Percentiles rank a stretch among this genome's conserved stretches.
Evolutionary conservation across 2,329 filamentous ascomycete genomes (phyloP).

Genomic region (Rhynchosporium secalis): DNA sequence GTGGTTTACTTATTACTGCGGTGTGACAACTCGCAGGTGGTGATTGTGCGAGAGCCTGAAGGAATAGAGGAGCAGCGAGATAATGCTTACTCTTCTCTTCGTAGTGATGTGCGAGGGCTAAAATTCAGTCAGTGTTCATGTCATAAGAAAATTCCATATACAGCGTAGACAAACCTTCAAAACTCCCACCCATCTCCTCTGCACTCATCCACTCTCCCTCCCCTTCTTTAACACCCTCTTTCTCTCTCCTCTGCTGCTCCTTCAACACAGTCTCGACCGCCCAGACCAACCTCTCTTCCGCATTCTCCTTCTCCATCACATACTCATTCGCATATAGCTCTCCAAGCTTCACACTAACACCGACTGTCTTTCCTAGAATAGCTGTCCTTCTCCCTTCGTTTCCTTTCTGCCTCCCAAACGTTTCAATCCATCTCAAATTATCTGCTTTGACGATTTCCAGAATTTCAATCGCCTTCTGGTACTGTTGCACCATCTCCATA

Average conservation of each 20-base stretch:
- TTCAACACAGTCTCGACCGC: slow-evolving; percentile 77
- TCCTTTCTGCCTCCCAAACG: slow-evolving; percentile 51
- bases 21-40: slow-evolving; percentile 69
- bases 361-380: slow-evolving; percentile 71
- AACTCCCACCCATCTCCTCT: slow-evolving; percentile 69
- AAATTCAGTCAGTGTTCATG: slow-evolving; percentile 34
- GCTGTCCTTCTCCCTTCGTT: slow-evolving; percentile 55
- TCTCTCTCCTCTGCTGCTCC: slow-evolving; percentile 60
- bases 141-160: neutral
- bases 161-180: slow-evolving; percentile 56
- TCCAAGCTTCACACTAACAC: slow-evolving; percentile 79
- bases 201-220: slow-evolving; percentile 71
- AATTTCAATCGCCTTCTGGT: slow-evolving; percentile 70
- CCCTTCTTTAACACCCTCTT: slow-evolving; percentile 66
- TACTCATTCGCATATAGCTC: slow-evolving; percentile 78
- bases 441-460: slow-evolving; percentile 75
- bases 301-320: slow-evolving; percentile 70
- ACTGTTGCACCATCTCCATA: slow-evolving; percentile 74
- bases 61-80: slow-evolving; percentile 80
- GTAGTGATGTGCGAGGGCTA: slow-evolving; percentile 75
- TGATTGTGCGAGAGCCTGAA: slow-evolving; percentile 76
- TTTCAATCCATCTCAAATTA: slow-evolving; percentile 60
- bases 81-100: slow-evolving; percentile 72
- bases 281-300: slow-evolving; percentile 75
- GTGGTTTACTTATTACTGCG: slow-evolving; percentile 67